phyloP scores from a whole-genome alignment of 306 rosid species.

The Quercus engelmannii region DNA sequence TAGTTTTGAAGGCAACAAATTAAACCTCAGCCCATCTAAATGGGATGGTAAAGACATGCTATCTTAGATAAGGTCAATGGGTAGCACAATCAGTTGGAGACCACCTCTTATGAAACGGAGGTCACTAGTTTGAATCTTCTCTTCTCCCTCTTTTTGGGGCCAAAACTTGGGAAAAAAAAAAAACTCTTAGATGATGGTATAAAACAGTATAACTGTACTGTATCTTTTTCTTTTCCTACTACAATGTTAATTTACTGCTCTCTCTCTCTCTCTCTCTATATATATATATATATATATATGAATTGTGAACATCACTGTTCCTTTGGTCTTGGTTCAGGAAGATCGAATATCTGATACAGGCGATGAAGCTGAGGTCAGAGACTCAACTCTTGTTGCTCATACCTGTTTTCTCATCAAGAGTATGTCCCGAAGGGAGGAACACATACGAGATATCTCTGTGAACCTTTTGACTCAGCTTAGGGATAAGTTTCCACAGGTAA shows the following conservation, averaged over 20 bases:
- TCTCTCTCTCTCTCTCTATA: not conserved
- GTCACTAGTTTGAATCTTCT: no score
- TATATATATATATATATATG: not conserved
- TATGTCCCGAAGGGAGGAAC: constrained; percentile 91
- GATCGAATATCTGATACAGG: constrained; percentile 89
- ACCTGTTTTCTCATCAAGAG: constrained; percentile 80
- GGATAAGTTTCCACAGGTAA: constrained; percentile 94
- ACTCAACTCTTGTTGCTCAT: constrained; percentile 73
- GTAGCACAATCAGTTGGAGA: no score
- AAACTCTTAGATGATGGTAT: not conserved
- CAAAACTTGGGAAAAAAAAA: no score
- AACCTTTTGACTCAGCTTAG: constrained; percentile 82
- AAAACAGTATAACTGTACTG: not conserved
- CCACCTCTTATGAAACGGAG: no score
- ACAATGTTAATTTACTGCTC: not conserved
- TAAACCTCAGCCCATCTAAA: no score
- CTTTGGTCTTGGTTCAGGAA: constrained; percentile 67
- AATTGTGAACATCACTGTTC: constrained; percentile 19
- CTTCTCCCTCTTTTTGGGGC: no score
- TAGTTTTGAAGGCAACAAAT: no score
- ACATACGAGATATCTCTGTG: constrained; percentile 74
- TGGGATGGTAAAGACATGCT: no score
- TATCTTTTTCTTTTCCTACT: not conserved
- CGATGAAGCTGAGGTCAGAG: constrained; percentile 72
- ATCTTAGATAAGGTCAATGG: not conserved